Evolutionary conservation across 73 alveolate species (phyloP).

Genomic region (Paramecium bursaria): DNA sequence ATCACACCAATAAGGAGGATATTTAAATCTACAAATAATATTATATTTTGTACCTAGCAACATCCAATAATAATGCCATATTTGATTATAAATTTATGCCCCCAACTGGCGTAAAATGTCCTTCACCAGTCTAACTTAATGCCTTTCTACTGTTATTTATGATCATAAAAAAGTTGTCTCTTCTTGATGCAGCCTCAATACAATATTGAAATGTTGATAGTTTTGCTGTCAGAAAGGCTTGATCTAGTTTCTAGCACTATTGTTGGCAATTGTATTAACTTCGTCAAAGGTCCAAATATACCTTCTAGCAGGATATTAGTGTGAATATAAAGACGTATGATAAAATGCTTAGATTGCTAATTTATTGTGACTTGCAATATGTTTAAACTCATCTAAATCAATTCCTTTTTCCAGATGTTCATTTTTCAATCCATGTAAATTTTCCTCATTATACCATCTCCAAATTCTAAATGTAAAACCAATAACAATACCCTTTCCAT

Average conservation of each 20-base stretch:
- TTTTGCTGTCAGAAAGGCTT: slow-evolving; percentile 31
- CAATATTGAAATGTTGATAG: slow-evolving; percentile 63
- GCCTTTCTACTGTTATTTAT: slow-evolving; percentile 71
- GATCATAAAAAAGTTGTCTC: slow-evolving; percentile 66
- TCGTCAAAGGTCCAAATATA: background rate
- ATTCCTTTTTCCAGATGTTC: slow-evolving; percentile 65
- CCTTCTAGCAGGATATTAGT: slow-evolving; percentile 5
- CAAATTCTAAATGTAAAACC: slow-evolving; percentile 44
- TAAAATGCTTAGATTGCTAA: slow-evolving; percentile 69
- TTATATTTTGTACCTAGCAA: slow-evolving; percentile 72
- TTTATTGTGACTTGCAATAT: slow-evolving; percentile 68
- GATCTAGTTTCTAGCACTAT: slow-evolving; percentile 20
- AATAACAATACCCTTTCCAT: slow-evolving; percentile 74
- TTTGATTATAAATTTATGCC: slow-evolving; percentile 70
- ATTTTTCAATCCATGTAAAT: slow-evolving; percentile 61
- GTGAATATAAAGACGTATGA: slow-evolving; percentile 52
- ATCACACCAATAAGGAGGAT: slow-evolving; percentile 86
- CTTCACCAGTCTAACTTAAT: slow-evolving; percentile 78
- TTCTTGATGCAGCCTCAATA: slow-evolving; percentile 62
- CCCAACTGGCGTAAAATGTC: slow-evolving; percentile 82
- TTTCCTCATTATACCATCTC: slow-evolving; percentile 78
- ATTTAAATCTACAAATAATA: slow-evolving; percentile 69
- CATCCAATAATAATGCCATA: slow-evolving; percentile 76
- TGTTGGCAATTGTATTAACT: slow-evolving; percentile 62
- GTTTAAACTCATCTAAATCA: slow-evolving; percentile 68